phyloP scores from a whole-genome alignment of 192 early-diverging fungal genomes.

The Podila verticillata region DNA sequence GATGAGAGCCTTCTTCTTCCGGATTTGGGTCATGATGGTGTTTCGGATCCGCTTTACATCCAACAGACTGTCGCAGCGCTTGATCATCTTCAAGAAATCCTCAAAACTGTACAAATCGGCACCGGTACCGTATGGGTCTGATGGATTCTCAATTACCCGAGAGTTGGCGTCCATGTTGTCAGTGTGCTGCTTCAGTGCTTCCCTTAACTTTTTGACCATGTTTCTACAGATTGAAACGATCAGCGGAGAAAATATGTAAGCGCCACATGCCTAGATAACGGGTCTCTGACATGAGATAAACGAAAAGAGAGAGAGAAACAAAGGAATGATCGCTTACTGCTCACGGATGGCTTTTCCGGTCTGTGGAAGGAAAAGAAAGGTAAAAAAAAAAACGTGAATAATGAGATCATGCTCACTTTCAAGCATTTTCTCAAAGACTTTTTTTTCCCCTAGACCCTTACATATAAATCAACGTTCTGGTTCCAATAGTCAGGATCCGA shows the following conservation, averaged over 20 bases:
- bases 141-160: slow-evolving; percentile 3
- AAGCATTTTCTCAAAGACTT: not conserved
- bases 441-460: slow-evolving; percentile 34
- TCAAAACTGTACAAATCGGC: slow-evolving; percentile 69
- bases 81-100: slow-evolving; percentile 78
- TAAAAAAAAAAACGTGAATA: not conserved
- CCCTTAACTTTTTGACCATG: slow-evolving; percentile 77
- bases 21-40: slow-evolving; percentile 78
- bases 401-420: not conserved
- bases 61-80: slow-evolving; percentile 66
- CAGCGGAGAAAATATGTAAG: not conserved
- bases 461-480: slow-evolving; percentile 76
- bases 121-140: slow-evolving; percentile 17
- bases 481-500: slow-evolving; percentile 92
- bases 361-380: slow-evolving; percentile 19
- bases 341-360: slow-evolving; percentile 59
- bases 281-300: too few relatives aligned
- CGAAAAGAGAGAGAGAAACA: not conserved
- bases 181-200: slow-evolving; percentile 73
- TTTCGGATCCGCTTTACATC: slow-evolving; percentile 75
- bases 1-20: slow-evolving; percentile 67
- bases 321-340: slow-evolving; percentile 54
- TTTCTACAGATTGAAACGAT: slow-evolving; percentile 46
- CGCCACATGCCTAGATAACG: too few relatives aligned
- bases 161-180: slow-evolving; percentile 48